phyloP scores from a whole-genome alignment of 441 rosid species.

The Sinapis alba region DNA sequence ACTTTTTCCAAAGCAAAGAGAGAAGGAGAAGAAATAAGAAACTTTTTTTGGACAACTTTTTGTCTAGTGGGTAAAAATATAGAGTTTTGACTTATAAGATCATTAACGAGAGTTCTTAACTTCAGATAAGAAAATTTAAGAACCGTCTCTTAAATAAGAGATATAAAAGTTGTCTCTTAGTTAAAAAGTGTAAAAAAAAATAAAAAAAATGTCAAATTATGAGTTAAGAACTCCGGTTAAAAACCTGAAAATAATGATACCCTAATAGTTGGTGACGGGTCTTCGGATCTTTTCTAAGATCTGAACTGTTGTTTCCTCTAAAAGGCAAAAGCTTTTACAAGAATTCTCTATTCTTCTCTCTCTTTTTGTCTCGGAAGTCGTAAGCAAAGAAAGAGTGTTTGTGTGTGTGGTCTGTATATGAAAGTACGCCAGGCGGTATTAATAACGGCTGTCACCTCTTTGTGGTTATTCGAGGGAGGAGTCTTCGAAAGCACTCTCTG shows the following conservation, averaged over 20 bases:
- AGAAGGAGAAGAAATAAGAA: background rate
- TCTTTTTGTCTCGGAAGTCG: constrained; percentile 32
- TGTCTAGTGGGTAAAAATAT: constrained; percentile 35
- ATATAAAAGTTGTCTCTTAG: too few species aligned
- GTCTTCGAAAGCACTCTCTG: constrained; percentile 35
- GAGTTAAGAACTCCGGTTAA: too few species aligned
- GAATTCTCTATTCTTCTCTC: constrained; percentile 24
- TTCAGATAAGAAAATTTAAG: too few species aligned
- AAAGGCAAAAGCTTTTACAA: constrained; percentile 37
- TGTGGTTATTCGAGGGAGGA: constrained; percentile 39
- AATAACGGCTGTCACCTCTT: constrained; percentile 44
- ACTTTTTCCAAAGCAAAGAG: constrained; percentile 8
- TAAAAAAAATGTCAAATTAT: too few species aligned
- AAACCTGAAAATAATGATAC: too few species aligned
- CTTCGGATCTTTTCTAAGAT: constrained; percentile 38
- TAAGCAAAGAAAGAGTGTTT: constrained; percentile 32
- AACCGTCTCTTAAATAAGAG: too few species aligned
- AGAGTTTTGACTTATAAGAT: constrained; percentile 26
- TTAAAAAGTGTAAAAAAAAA: too few species aligned
- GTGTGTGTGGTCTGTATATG: constrained; percentile 31
- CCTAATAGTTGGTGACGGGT: constrained; percentile 17
- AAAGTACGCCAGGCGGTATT: constrained; percentile 39
- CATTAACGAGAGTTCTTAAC: too few species aligned
- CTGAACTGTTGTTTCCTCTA: constrained; percentile 39
- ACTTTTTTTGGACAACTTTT: constrained; percentile 18